Evolutionary conservation across 2,329 filamentous ascomycete genomes (phyloP).

Genomic region (Neonectria neomacrospora): DNA sequence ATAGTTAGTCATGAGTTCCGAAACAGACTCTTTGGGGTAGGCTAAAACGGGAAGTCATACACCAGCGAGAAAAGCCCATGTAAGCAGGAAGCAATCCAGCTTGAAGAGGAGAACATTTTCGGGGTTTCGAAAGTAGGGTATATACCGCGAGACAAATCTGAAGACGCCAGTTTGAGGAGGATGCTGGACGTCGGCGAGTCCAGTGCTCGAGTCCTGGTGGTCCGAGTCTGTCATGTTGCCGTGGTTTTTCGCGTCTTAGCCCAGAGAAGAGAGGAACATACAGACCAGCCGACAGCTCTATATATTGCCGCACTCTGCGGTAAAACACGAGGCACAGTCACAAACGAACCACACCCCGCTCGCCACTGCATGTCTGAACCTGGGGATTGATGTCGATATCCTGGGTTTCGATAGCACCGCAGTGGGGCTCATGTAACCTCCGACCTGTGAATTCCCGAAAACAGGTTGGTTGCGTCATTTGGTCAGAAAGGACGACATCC

Average conservation of each 20-base stretch:
- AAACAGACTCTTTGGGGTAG: not conserved
- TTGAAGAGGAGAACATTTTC: constrained; percentile 50
- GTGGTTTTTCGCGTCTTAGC: not conserved
- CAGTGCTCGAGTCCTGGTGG: constrained; percentile 5
- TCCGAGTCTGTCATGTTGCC: constrained; percentile 3
- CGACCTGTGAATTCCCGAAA: constrained; percentile 25
- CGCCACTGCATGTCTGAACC: not conserved
- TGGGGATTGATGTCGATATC: constrained; percentile 17
- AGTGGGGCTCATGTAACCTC: constrained; percentile 27
- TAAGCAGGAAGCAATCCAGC: constrained; percentile 48
- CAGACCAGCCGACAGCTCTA: constrained; percentile 7
- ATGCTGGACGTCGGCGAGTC: constrained; percentile 3
- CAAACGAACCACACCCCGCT: constrained; percentile 14
- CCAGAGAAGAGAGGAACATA: not conserved
- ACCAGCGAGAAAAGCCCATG: constrained; percentile 52
- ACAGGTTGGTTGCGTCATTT: constrained; percentile 38
- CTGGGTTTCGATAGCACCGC: constrained; percentile 8
- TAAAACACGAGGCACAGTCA: constrained; percentile 17
- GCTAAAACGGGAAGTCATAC: not conserved
- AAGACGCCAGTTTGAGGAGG: constrained; percentile 34
- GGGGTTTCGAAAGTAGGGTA: constrained; percentile 45
- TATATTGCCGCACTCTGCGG: constrained; percentile 6
- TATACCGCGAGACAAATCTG: constrained; percentile 31
- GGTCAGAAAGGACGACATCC: constrained; percentile 38
- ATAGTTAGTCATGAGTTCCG: not conserved